Evolutionary conservation across 176 grass and related monocot species (phyloP).

Genomic region (Coix lacrymajobi): DNA sequence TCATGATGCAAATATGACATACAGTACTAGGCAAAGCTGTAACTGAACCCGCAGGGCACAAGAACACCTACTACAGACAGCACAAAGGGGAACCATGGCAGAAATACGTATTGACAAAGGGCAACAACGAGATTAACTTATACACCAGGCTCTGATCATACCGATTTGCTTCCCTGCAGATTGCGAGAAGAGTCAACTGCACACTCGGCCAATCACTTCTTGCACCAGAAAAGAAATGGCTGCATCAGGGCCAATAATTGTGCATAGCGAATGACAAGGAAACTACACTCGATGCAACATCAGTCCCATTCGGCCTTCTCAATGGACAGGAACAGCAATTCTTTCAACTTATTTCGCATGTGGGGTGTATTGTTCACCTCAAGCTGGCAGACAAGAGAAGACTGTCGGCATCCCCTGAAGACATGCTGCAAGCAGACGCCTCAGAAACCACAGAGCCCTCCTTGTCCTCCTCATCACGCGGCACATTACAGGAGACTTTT

Average conservation of each 20-base stretch:
- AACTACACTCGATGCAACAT: background rate
- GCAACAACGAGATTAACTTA: background rate
- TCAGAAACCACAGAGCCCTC: background rate
- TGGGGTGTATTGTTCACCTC: conserved; percentile 2
- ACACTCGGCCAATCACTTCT: background rate
- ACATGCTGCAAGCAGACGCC: background rate
- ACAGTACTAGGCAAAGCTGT: background rate
- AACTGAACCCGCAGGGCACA: background rate
- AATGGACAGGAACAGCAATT: background rate
- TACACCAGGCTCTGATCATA: background rate
- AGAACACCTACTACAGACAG: background rate
- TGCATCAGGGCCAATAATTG: conserved; percentile 8
- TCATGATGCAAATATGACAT: background rate
- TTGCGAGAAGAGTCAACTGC: background rate
- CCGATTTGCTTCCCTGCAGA: background rate
- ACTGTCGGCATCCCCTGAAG: background rate
- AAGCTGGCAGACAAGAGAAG: background rate
- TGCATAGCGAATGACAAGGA: background rate
- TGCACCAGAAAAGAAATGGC: background rate
- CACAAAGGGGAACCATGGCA: background rate
- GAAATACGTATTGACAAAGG: background rate
- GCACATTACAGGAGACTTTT: background rate
- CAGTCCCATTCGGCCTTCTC: background rate
- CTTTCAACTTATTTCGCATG: conserved; percentile 23
- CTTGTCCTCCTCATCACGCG: background rate